Evolutionary conservation across 1,139 yeast genomes (phyloP).

Genomic region (Saccharomyces uvarum): DNA sequence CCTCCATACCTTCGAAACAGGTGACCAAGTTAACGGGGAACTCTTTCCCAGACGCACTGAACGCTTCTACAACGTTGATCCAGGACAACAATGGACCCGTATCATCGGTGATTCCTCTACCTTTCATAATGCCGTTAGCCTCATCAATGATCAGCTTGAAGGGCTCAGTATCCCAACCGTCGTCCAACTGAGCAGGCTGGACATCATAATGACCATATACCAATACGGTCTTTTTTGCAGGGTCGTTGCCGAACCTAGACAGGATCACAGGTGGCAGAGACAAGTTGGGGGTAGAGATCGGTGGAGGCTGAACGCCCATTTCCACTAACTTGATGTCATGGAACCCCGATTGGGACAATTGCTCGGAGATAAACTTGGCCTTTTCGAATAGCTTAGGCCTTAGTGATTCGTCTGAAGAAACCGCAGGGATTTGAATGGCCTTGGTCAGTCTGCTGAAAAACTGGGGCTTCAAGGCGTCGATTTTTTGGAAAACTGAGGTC

Average conservation of each 20-base stretch:
- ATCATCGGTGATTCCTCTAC: conserved; percentile 95
- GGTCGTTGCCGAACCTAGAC: conserved; percentile 77
- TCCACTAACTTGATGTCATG: conserved; percentile 73
- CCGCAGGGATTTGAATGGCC: conserved; percentile 91
- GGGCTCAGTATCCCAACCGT: conserved; percentile 95
- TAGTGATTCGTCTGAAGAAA: conserved; percentile 79
- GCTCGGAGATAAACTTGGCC: conserved; percentile 71
- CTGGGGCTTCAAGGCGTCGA: conserved; percentile 62
- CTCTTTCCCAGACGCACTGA: conserved; percentile 72
- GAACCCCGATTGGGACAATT: conserved; percentile 67
- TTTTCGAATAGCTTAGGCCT: conserved; percentile 80
- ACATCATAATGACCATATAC: conserved; percentile 97
- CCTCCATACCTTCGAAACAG: conserved; percentile 99
- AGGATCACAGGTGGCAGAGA: conserved; percentile 88
- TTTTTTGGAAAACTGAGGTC: conserved; percentile 40
- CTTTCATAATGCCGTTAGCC: conserved; percentile 52
- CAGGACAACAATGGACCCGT: conserved; percentile 98
- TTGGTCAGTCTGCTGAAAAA: conserved; percentile 61
- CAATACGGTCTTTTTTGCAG: conserved; percentile 75
- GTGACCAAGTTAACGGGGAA: conserved; percentile 87
- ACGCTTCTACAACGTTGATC: conserved; percentile 90
- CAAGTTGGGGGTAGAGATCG: conserved; percentile 54
- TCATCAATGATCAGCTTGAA: conserved; percentile 56
- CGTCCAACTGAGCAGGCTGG: conserved; percentile 87
- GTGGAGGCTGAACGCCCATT: conserved; percentile 85